Evolutionary conservation across 441 rosid genomes (phyloP).

Genomic region (Macaranga tanarius): DNA sequence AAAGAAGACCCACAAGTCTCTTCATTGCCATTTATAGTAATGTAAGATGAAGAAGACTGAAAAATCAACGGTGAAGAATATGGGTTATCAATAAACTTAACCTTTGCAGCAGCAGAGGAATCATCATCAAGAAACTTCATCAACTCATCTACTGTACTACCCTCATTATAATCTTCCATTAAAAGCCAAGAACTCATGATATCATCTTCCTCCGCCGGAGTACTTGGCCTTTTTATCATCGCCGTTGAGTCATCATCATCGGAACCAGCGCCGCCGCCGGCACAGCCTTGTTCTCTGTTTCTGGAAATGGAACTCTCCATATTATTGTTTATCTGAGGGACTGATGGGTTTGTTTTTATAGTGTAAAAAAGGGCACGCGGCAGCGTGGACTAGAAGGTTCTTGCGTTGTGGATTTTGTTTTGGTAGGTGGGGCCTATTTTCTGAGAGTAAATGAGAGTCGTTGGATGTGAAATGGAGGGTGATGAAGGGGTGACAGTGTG

Average conservation of each 20-base stretch:
- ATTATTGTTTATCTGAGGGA: too few relatives aligned
- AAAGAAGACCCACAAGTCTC: constrained; percentile 73
- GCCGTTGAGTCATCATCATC: background rate
- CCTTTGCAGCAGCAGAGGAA: constrained; percentile 26
- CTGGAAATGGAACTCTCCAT: background rate
- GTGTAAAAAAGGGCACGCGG: background rate
- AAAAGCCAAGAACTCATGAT: constrained; percentile 36
- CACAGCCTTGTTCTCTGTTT: background rate
- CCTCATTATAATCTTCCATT: constrained; percentile 38
- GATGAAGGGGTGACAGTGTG: constrained; percentile 5
- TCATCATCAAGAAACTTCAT: constrained; percentile 42
- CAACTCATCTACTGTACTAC: constrained; percentile 41
- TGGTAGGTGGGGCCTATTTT: background rate
- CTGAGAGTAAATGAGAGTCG: background rate
- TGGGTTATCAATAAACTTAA: constrained; percentile 62
- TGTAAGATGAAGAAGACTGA: constrained; percentile 50
- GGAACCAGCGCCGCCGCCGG: background rate
- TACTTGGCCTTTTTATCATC: background rate
- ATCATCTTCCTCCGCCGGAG: constrained; percentile 26
- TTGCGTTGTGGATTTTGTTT: background rate
- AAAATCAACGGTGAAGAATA: constrained; percentile 44
- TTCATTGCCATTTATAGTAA: constrained; percentile 69
- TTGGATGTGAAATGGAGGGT: constrained; percentile 7
- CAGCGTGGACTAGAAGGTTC: constrained; percentile 11
- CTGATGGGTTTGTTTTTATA: background rate